Conservation (phyloP, 495 filamentous ascomycete genomes). For the Lepidopterella palustris region DNA sequence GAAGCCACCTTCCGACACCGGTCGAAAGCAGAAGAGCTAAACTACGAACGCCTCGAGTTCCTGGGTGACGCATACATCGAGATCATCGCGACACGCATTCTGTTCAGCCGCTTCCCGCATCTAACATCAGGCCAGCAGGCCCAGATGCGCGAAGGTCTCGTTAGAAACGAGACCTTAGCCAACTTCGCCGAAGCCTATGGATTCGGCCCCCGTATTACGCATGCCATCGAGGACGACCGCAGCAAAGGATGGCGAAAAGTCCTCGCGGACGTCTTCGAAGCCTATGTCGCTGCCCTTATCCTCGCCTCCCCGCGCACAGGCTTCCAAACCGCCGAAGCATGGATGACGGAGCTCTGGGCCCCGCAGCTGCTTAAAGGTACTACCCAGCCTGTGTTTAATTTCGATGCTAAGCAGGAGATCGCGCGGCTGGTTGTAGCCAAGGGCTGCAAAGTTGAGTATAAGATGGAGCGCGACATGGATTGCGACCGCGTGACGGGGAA, state of each 20-base stretch:
- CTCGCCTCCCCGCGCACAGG: slow-evolving; percentile 55
- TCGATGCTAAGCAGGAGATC: slow-evolving; percentile 49
- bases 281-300: slow-evolving; percentile 74
- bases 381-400: slow-evolving; percentile 22
- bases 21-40: slow-evolving; percentile 1
- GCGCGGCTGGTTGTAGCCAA: slow-evolving; percentile 50
- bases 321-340: slow-evolving; percentile 51
- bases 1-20: slow-evolving; percentile 61
- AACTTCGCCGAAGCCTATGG: slow-evolving; percentile 59
- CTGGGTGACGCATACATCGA: slow-evolving; percentile 40
- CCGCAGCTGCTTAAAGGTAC: slow-evolving; percentile 25
- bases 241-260: slow-evolving; percentile 58
- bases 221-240: slow-evolving; percentile 40
- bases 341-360: slow-evolving; percentile 67
- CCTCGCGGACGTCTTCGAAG: slow-evolving; percentile 79
- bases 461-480: slow-evolving; percentile 46
- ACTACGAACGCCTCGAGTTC: slow-evolving; percentile 37
- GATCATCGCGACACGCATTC: slow-evolving; percentile 30
- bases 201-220: slow-evolving; percentile 52
- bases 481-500: slow-evolving; percentile 51
- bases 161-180: slow-evolving; percentile 72
- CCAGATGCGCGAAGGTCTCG: slow-evolving; percentile 34
- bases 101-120: slow-evolving; percentile 32
- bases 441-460: slow-evolving; percentile 60
- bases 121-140: slow-evolving; percentile 23